Evolutionary conservation across 2,329 filamentous ascomycete species (phyloP).

Genomic region (Alternaria rosae): DNA sequence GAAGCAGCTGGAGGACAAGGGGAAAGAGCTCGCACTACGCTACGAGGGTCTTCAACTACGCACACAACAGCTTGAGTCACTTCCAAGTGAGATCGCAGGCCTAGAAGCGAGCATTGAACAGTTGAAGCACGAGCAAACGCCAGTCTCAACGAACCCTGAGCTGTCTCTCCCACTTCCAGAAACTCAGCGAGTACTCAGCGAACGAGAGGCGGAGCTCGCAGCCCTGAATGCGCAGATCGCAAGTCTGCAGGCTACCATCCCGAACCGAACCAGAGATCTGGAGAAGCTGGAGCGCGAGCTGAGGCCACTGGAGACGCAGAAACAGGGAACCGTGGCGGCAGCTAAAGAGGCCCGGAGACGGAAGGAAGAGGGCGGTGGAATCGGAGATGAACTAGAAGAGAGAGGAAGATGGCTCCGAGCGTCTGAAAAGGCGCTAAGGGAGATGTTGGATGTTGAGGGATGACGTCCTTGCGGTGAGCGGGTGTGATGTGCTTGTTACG

Average conservation of each 20-base stretch:
- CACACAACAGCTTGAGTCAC: constrained; percentile 57
- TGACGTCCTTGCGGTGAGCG: constrained; percentile 8
- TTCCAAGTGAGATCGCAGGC: constrained; percentile 61
- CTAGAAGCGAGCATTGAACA: constrained; percentile 59
- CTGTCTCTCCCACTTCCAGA: constrained; percentile 55
- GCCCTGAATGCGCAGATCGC: constrained; percentile 54
- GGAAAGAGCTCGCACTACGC: constrained; percentile 65
- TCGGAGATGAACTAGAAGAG: constrained; percentile 77
- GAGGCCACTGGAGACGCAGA: constrained; percentile 71
- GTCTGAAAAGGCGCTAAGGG: constrained; percentile 68
- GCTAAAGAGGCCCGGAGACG: constrained; percentile 75
- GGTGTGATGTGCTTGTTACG: neutral
- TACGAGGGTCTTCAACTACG: constrained; percentile 64
- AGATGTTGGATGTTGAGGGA: constrained; percentile 66
- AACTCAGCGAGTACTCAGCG: constrained; percentile 50
- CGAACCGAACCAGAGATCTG: constrained; percentile 71
- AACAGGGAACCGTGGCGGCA: constrained; percentile 68
- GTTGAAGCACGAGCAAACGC: constrained; percentile 51
- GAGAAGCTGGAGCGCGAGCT: constrained; percentile 73
- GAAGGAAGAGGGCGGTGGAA: constrained; percentile 69
- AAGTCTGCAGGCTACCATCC: constrained; percentile 66
- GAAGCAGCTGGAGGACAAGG: constrained; percentile 71
- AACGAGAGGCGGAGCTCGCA: constrained; percentile 52
- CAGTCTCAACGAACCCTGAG: constrained; percentile 49
- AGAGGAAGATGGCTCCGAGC: constrained; percentile 77